Percentiles rank a stretch among this genome's conserved stretches.
Evolutionary conservation across 805 yeast genomes (phyloP).

Genomic region (Alloascoidea africana): DNA sequence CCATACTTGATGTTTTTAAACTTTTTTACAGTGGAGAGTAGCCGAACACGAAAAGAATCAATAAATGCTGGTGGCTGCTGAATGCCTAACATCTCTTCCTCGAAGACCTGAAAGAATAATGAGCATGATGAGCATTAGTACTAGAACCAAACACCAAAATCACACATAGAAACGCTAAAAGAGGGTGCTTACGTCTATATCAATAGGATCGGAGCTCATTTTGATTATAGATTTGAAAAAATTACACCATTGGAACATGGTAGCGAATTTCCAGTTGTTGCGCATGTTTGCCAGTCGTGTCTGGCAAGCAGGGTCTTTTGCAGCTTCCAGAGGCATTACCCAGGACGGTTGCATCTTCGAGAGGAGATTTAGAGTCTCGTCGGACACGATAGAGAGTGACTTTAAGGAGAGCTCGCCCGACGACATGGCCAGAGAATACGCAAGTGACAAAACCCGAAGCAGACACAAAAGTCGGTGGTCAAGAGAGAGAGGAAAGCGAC

Average conservation of each 20-base stretch:
- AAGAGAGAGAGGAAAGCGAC: too few relatives aligned
- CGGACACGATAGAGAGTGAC: neutral
- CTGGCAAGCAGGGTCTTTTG: conserved; percentile 7
- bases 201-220: conserved; percentile 35
- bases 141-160: too few relatives aligned
- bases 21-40: neutral
- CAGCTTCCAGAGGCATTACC: neutral
- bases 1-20: neutral
- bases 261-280: conserved; percentile 22
- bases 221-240: conserved; percentile 35
- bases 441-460: too few relatives aligned
- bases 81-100: conserved; percentile 39
- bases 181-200: conserved; percentile 27
- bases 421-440: too few relatives aligned
- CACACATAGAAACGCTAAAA: too few relatives aligned
- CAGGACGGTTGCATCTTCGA: neutral
- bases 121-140: too few relatives aligned
- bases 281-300: conserved; percentile 20
- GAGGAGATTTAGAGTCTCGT: neutral
- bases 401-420: too few relatives aligned
- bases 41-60: neutral
- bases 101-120: conserved; percentile 24
- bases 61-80: conserved; percentile 1
- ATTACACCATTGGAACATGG: conserved; percentile 39
- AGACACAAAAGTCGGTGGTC: too few relatives aligned